Conservation (phyloP, 2,329 filamentous ascomycete genomes). For the Monosporascus sp. region DNA sequence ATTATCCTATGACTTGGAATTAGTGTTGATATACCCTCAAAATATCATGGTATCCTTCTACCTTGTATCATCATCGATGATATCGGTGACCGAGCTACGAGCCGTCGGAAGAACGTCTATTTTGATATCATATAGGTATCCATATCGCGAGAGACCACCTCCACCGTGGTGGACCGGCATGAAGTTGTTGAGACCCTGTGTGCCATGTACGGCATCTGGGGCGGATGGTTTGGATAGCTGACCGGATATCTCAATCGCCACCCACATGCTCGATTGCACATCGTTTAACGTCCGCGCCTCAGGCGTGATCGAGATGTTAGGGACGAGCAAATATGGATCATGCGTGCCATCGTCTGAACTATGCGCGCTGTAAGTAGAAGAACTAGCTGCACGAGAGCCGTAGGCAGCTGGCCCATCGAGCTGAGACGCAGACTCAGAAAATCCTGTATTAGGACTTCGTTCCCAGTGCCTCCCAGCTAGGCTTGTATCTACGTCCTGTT, state of each 20-base stretch:
- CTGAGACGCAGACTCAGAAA: slow-evolving; percentile 6
- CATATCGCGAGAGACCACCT: slow-evolving; percentile 30
- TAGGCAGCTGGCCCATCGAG: slow-evolving; percentile 6
- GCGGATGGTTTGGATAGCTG: slow-evolving; percentile 27
- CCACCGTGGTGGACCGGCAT: slow-evolving; percentile 16
- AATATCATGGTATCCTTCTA: slow-evolving; percentile 1
- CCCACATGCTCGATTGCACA: slow-evolving; percentile 37
- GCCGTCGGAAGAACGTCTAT: slow-evolving; percentile 39
- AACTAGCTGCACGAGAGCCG: slow-evolving; percentile 4
- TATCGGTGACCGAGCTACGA: slow-evolving; percentile 38
- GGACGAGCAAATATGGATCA: slow-evolving; percentile 33
- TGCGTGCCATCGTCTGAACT: slow-evolving; percentile 15
- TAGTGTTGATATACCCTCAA: slow-evolving; percentile 8
- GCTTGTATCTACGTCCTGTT: slow-evolving; percentile 2
- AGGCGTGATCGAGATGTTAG: slow-evolving; percentile 38
- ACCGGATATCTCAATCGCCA: slow-evolving; percentile 42
- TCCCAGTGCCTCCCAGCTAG: slow-evolving; percentile 6
- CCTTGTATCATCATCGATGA: slow-evolving; percentile 31
- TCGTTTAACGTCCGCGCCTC: slow-evolving; percentile 32
- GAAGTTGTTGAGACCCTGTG: slow-evolving; percentile 2
- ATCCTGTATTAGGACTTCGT: slow-evolving; percentile 8
- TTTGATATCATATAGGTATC: slow-evolving; percentile 44
- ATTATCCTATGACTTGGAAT: slow-evolving; percentile 31
- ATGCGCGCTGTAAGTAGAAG: slow-evolving; percentile 23
- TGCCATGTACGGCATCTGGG: slow-evolving; percentile 1